Conservation (phyloP, 2,329 filamentous ascomycete species). For the Botrytis pseudocinerea region DNA sequence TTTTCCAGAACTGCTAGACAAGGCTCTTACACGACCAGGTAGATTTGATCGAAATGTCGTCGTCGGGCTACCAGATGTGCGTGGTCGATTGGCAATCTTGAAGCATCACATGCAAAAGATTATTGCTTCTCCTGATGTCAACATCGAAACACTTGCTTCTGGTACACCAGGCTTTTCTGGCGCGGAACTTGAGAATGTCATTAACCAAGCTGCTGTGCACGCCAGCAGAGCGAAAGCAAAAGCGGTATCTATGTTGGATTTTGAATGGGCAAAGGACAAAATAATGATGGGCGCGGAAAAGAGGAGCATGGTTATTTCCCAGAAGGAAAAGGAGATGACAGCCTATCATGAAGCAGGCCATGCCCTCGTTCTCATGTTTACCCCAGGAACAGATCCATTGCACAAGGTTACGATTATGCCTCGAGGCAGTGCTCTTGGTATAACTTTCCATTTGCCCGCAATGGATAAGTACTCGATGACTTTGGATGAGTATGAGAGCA, state of each 20-base stretch:
- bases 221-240: slow-evolving; percentile 84
- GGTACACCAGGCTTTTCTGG: slow-evolving; percentile 91
- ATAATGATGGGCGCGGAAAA: slow-evolving; percentile 96
- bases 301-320: slow-evolving; percentile 83
- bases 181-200: slow-evolving; percentile 92
- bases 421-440: slow-evolving; percentile 79
- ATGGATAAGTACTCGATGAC: slow-evolving; percentile 90
- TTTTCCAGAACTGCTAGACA: slow-evolving; percentile 90
- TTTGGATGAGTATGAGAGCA: slow-evolving; percentile 78
- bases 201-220: slow-evolving; percentile 92
- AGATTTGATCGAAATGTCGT: slow-evolving; percentile 93
- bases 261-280: slow-evolving; percentile 98
- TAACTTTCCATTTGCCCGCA: slow-evolving; percentile 84
- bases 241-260: slow-evolving; percentile 74
- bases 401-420: slow-evolving; percentile 99
- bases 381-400: slow-evolving; percentile 69
- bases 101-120: slow-evolving; percentile 94
- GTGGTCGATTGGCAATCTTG: slow-evolving; percentile 87
- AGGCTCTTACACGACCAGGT: slow-evolving; percentile 88
- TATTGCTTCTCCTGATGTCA: slow-evolving; percentile 76
- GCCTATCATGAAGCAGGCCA: slow-evolving; percentile 96
- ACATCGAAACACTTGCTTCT: slow-evolving; percentile 79
- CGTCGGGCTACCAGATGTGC: slow-evolving; percentile 87
- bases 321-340: slow-evolving; percentile 94
- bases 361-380: slow-evolving; percentile 84